A percentile compares a stretch with the other conserved stretches of the same genome.
Conservation (phyloP, 306 rosid genomes). For the Hylodesmum podocarpum region DNA sequence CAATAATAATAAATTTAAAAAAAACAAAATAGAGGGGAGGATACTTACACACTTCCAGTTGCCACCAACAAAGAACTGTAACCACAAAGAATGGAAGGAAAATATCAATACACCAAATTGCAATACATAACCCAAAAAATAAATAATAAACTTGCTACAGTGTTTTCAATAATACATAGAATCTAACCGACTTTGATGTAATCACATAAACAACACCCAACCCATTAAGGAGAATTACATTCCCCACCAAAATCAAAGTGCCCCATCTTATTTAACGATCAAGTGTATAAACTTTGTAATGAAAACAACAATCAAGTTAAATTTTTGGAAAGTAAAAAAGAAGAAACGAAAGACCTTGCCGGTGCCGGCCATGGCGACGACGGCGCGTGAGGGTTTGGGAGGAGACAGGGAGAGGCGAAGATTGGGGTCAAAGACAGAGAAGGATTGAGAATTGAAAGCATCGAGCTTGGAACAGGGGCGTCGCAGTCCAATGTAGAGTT, state of each 20-base stretch:
- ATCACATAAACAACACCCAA: neutral
- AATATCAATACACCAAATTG: neutral
- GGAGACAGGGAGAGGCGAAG: constrained; percentile 61
- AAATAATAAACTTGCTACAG: neutral
- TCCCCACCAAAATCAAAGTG: neutral
- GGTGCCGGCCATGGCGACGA: constrained; percentile 86
- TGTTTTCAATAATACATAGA: neutral
- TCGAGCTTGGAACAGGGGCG: constrained; percentile 57
- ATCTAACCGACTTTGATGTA: neutral
- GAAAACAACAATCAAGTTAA: neutral
- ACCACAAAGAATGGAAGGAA: constrained; percentile 24
- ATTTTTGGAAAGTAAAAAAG: neutral
- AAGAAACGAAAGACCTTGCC: constrained; percentile 58
- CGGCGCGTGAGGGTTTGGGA: constrained; percentile 59
- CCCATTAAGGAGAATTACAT: constrained; percentile 7
- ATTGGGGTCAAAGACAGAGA: constrained; percentile 40
- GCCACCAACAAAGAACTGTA: constrained; percentile 96
- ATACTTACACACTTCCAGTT: constrained; percentile 98
- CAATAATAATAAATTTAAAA: neutral
- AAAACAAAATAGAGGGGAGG: neutral
- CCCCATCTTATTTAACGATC: neutral
- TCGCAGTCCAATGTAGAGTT: constrained; percentile 65
- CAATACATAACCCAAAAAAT: neutral
- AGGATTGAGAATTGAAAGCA: constrained; percentile 37
- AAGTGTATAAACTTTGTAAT: neutral